These are phyloP conservation scores for Aurinia saxatilis DNA, from an alignment of 345 rosid species.

Conservation along the genomic window DNA sequence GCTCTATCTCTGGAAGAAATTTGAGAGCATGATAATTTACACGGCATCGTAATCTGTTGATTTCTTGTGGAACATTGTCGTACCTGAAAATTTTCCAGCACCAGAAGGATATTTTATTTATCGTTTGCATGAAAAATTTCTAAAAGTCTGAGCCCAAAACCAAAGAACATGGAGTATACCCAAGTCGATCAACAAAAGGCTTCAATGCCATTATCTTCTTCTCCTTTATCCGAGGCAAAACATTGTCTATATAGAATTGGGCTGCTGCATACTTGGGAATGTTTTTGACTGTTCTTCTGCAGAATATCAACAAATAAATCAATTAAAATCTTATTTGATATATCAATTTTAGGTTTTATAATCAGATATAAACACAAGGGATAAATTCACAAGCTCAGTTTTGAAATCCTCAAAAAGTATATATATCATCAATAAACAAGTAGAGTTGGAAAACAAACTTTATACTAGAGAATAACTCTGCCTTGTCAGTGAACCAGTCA, in stretches of 20 bases:
- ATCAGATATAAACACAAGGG: not conserved
- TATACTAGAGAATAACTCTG: conserved; percentile 87
- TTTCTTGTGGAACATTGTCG: conserved; percentile 94
- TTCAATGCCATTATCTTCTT: conserved; percentile 98
- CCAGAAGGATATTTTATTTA: conserved; percentile 12
- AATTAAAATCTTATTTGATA: not conserved
- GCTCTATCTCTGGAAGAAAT: conserved; percentile 86
- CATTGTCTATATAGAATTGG: conserved; percentile 96
- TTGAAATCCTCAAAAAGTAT: not conserved
- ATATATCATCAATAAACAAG: not conserved
- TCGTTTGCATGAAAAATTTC: not conserved
- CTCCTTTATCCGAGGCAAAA: conserved; percentile 93
- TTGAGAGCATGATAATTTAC: conserved; percentile 98
- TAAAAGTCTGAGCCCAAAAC: not conserved
- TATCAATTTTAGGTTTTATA: not conserved
- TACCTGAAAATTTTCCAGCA: conserved; percentile 47
- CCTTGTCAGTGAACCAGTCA: conserved; percentile 92
- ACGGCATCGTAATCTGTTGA: conserved; percentile 96
- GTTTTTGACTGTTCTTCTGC: conserved; percentile 95
- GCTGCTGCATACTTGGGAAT: conserved; percentile 99
- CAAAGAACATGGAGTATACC: conserved; percentile 44
- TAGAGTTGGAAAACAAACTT: conserved; percentile 41
- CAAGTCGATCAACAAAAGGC: conserved; percentile 99
- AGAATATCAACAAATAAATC: conserved; percentile 17
- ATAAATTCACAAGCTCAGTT: conserved; percentile 7